Evolutionary conservation across 345 rosid genomes (phyloP), one percentile per base, ranked within the genome.

Genomic region (Rhodamnia rubescens): DNA sequence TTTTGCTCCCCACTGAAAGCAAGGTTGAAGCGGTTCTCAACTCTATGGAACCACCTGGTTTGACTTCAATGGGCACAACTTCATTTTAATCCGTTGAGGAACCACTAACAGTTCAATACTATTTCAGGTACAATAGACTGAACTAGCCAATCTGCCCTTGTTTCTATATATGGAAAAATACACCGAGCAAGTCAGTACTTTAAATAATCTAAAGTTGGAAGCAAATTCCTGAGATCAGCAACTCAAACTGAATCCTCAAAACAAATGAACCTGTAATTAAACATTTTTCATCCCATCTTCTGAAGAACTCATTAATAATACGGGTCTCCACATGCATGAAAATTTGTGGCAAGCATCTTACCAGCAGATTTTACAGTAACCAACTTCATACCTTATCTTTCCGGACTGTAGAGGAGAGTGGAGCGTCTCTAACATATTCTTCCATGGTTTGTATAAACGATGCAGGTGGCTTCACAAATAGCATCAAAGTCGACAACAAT

Each of bases 401-500:
- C 85, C 89, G 92, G 85, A 84, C 85, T 42, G 91, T 89, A 82
- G 93, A 92, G 87, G 83, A 78, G 83, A 92, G 88, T 85, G 99
- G 98, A 87, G 98, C 98, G 49, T 97, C 99, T 88, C 87, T 92
- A 56, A 95, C 96, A 88, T 96, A 97, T 83, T 97, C 99, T 92
- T 97, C 99, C 99, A 97, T 97, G 81, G 98, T 93, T 97, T 94
- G 99, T 74, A 96, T 92, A 89, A 97, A 96, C 59, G 99, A 97
- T 64, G 93, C 89, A 53, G 98, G 98, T 84, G 99, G 98, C 98
- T 96, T 88, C 91, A 91, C 59, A 86, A 74, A 84, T 86, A 58
- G 50, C 36, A 82, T 40, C 40, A 53, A 51, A 82, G 84, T 52
- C n/a, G 10, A 82, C 57, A 82, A 10, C 10, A 29, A 69, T 36